phyloP scores from a whole-genome alignment of 257 asterid species.

The Solanum ossicruentum region DNA sequence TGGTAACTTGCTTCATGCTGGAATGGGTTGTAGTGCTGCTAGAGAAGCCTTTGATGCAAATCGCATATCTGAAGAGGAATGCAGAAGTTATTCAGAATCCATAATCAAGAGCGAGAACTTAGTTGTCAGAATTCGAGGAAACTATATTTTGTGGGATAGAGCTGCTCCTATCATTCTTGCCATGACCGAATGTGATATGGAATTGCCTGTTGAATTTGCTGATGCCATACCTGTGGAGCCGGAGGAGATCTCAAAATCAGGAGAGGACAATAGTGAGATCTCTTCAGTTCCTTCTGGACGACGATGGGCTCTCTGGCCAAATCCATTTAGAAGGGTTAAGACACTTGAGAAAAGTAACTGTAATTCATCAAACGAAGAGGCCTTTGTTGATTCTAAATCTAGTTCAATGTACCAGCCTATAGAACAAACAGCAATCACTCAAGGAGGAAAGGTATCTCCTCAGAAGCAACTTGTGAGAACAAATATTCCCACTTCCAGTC shows the following conservation, averaged over 20 bases:
- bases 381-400: conserved; percentile 41
- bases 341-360: conserved; percentile 48
- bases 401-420: conserved; percentile 24
- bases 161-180: conserved; percentile 67
- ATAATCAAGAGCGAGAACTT: conserved; percentile 59
- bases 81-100: conserved; percentile 40
- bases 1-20: conserved; percentile 54
- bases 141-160: conserved; percentile 72
- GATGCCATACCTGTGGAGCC: conserved; percentile 47
- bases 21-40: conserved; percentile 74
- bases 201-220: conserved; percentile 33
- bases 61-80: conserved; percentile 56
- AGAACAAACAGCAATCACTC: conserved; percentile 16
- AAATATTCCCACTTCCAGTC: conserved; percentile 78
- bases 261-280: conserved; percentile 27
- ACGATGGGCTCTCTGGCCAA: conserved; percentile 93
- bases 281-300: conserved; percentile 45
- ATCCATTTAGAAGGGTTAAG: conserved; percentile 78
- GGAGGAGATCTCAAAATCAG: conserved; percentile 23
- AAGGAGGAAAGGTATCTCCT: conserved; percentile 38
- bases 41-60: conserved; percentile 51
- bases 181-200: conserved; percentile 50
- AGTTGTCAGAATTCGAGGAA: conserved; percentile 56
- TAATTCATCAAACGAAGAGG: conserved; percentile 46
- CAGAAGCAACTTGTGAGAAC: conserved; percentile 65